phyloP scores from a whole-genome alignment of 176 grass and related monocot species.

The Rhynchospora breviuscula region DNA sequence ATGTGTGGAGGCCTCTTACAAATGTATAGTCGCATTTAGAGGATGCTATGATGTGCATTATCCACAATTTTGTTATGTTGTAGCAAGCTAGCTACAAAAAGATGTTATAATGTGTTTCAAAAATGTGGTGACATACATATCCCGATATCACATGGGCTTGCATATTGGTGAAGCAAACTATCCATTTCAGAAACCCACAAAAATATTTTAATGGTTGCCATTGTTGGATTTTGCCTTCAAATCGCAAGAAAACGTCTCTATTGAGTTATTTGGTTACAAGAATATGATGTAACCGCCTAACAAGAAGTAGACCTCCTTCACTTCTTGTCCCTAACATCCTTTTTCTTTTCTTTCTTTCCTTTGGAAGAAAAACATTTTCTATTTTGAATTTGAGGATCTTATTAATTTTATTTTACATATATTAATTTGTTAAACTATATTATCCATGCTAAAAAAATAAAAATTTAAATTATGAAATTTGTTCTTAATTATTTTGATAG shows the following conservation, averaged over 20 bases:
- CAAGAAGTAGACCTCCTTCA: not conserved
- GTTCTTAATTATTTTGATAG: no score
- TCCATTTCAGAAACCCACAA: not conserved
- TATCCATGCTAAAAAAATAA: no score
- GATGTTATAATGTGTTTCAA: not conserved
- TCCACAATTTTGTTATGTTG: not conserved
- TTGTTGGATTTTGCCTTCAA: not conserved
- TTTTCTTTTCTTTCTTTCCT: no score
- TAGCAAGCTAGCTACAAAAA: not conserved
- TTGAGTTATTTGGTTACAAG: not conserved
- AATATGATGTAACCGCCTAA: not conserved
- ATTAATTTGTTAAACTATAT: no score
- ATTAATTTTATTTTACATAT: no score
- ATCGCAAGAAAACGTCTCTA: not conserved
- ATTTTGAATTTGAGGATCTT: no score
- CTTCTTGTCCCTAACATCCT: no score
- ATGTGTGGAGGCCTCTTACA: no score
- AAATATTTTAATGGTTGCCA: not conserved
- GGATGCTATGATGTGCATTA: not conserved
- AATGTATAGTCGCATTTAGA: no score
- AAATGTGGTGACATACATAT: not conserved
- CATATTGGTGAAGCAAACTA: not conserved
- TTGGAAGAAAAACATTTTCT: no score
- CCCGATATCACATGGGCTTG: not conserved
- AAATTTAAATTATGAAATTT: no score